Evolutionary conservation across 164 flowering plant species (phyloP), one percentile per base, ranked within the genome.

Genomic region (Aristolochia californica): DNA sequence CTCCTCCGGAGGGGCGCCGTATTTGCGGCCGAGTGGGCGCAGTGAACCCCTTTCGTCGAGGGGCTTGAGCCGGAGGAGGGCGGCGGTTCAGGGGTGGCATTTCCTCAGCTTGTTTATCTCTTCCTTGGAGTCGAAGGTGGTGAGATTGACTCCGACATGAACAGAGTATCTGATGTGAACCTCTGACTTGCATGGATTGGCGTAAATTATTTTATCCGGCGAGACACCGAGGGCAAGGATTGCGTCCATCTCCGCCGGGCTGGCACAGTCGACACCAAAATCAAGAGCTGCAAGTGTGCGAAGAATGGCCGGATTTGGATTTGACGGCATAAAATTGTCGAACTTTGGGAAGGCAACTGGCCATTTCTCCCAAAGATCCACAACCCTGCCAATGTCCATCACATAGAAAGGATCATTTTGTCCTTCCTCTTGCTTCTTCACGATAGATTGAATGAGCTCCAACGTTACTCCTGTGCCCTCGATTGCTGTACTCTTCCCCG

Each of bases 281-380:
- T 81, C 81, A 8, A 79, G 78, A 0, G 78, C 72, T 0, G 81
- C 81, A n/a, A n/a, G n/a, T n/a, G n/a, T n/a, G n/a, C n/a, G n/a
- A n/a, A n/a, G n/a, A n/a, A n/a, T n/a, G n/a, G n/a, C n/a, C n/a
- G n/a, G n/a, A n/a, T n/a, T n/a, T n/a, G n/a, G n/a, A n/a, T n/a
- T n/a, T n/a, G n/a, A n/a, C n/a, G n/a, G n/a, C n/a, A n/a, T n/a
- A n/a, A n/a, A n/a, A n/a, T n/a, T n/a, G n/a, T n/a, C n/a, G n/a
- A n/a, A n/a, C n/a, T n/a, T n/a, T n/a, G n/a, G n/a, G n/a, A n/a
- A n/a, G n/a, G n/a, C n/a, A n/a, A n/a, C n/a, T n/a, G n/a, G n/a
- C n/a, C n/a, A n/a, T n/a, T n/a, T n/a, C n/a, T n/a, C n/a, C n/a
- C n/a, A n/a, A n/a, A n/a, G n/a, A n/a, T n/a, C n/a, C n/a, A n/a